Evolutionary conservation across 257 asterid genomes (phyloP), one percentile per base, ranked within the genome.

Genomic region (Paulownia fortunei): DNA sequence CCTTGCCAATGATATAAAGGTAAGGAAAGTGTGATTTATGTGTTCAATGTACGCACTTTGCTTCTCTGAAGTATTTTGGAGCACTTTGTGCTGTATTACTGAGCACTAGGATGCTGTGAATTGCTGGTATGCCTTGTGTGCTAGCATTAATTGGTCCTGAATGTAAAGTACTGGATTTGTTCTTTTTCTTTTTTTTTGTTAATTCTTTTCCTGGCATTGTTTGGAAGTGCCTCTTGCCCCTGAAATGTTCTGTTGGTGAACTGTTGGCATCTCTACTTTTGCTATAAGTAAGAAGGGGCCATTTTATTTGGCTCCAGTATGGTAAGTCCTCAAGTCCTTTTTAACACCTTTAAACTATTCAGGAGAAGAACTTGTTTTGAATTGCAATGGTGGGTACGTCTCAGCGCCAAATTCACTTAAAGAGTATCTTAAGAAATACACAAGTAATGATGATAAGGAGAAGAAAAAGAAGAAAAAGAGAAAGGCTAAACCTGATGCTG

Each of bases 371-470:
- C 55, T 58, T 73, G 39, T 32, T 47, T 21, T 59, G 44, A 66
- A 58, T 73, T 51, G 47, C 46, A 27, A 89, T 92, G 97, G 87
- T 75, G 73, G 87, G 79, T 41, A 62, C 84, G 52, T 78, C 92
- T 63, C 90, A 9, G 74, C 82, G 30, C 69, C 93, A 55, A n/a
- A 85, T 46, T 89, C 96, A 5, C 87, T 92, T 60, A 92, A 90
- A 78, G 98, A 94, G 27, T 94, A 94, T 67, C 90, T 92, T 6
- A 92, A 87, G 73, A 92, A 80, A 23, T 92, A 92, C 82, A 86
- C 92, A 23, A 88, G 90, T 61, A 84, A 80, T 61, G 82, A 73
- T 15, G 94, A 83, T 73, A 90, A 71, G 78, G 83, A 85, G 80
- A 86, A 85, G 80, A 90, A 90, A 82, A 93, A 82, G 69, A 88